Evolutionary conservation across 78 protist genomes (phyloP).

Genomic region (Cavenderia fasciculata): DNA sequence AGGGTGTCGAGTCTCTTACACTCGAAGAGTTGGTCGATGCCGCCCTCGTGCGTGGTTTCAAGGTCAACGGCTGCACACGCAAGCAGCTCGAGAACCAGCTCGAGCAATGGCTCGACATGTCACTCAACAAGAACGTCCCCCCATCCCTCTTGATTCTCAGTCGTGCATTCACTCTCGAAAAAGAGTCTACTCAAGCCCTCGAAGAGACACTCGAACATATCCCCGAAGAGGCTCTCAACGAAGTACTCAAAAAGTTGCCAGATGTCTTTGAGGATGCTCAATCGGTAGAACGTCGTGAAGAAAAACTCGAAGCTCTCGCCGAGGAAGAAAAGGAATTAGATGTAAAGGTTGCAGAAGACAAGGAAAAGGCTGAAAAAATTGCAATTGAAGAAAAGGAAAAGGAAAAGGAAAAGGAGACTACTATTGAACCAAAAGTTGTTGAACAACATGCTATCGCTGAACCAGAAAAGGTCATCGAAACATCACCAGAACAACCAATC

Average conservation of each 20-base stretch:
- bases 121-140: conserved; percentile 79
- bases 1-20: conserved; percentile 75
- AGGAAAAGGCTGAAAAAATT: not conserved
- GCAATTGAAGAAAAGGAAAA: not conserved
- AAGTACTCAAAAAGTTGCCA: conserved; percentile 37
- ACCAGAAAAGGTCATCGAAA: not conserved
- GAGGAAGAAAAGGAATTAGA: conserved; percentile 37
- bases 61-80: conserved; percentile 73
- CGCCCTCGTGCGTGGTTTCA: conserved; percentile 83
- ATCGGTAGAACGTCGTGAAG: conserved; percentile 36
- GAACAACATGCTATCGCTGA: not conserved
- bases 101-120: conserved; percentile 87
- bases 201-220: conserved; percentile 58
- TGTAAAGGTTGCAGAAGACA: too few relatives aligned
- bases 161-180: conserved; percentile 75
- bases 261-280: conserved; percentile 25
- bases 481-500: not conserved
- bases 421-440: not conserved
- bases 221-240: conserved; percentile 38
- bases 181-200: conserved; percentile 7
- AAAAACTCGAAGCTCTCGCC: conserved; percentile 27
- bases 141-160: conserved; percentile 78
- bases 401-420: not conserved
- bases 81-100: conserved; percentile 57
- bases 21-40: conserved; percentile 84